phyloP scores from a whole-genome alignment of 768 basidiomycete genomes.

The Candolleomyces aberdarensis region DNA sequence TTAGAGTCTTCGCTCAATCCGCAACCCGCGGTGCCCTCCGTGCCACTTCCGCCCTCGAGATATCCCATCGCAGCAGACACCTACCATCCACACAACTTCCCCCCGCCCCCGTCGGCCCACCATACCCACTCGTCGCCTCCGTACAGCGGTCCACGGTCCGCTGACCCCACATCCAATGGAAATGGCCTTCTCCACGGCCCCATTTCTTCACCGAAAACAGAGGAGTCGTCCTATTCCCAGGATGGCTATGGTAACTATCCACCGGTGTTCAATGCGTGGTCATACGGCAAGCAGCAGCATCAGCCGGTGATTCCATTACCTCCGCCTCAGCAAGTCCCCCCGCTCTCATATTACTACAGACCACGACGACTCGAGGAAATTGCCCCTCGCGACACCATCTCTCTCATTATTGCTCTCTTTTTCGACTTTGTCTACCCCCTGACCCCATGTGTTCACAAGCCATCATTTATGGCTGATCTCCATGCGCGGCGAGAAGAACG shows the following conservation, averaged over 20 bases:
- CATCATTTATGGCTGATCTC: slow-evolving; percentile 89
- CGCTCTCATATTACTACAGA: slow-evolving; percentile 73
- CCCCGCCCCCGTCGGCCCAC: slow-evolving; percentile 11
- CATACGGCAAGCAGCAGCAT: slow-evolving; percentile 54
- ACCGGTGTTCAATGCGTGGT: slow-evolving; percentile 54
- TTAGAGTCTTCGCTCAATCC: slow-evolving; percentile 48
- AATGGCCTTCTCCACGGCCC: slow-evolving; percentile 26
- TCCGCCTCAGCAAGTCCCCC: slow-evolving; percentile 47
- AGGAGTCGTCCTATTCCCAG: slow-evolving; percentile 42
- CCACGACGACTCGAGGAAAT: slow-evolving; percentile 78
- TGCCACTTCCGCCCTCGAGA: slow-evolving; percentile 59
- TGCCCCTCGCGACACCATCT: slow-evolving; percentile 76
- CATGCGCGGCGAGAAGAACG: slow-evolving; percentile 76
- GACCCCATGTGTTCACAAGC: slow-evolving; percentile 88
- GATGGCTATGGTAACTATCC: slow-evolving; percentile 66
- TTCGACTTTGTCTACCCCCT: slow-evolving; percentile 93
- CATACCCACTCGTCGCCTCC: slow-evolving; percentile 36
- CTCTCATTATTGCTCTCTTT: slow-evolving; percentile 81
- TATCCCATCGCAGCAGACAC: slow-evolving; percentile 72
- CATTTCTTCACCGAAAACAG: slow-evolving; percentile 36
- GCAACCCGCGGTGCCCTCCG: slow-evolving; percentile 37
- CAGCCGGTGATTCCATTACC: slow-evolving; percentile 38
- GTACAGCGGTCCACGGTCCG: slow-evolving; percentile 35
- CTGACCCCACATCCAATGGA: slow-evolving; percentile 33
- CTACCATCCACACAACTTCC: slow-evolving; percentile 54